Evolutionary conservation across 2,329 filamentous ascomycete species (phyloP), one percentile per base, ranked within the genome.

Genomic region (Alternaria sp.): DNA sequence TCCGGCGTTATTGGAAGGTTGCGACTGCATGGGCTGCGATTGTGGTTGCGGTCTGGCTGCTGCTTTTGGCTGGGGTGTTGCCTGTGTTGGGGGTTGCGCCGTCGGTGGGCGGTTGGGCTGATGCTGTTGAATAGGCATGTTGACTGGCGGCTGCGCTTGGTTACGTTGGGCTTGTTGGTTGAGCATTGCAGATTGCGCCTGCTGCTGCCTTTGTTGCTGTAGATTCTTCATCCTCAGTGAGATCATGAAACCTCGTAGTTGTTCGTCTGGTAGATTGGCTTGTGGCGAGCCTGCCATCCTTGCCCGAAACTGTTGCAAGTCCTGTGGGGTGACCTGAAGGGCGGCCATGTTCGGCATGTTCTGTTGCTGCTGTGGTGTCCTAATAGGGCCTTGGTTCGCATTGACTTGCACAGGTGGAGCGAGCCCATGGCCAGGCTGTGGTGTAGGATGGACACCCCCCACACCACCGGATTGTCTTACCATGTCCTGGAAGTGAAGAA

Each of bases 401-500:
- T 70, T 74, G 78, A 82, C 82, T 57, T 77, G 80, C 9, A 79
- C 79, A 20, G 72, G 74, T 14, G 80, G 79, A 34, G 79, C 79
- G 52, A 75, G 66, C 27, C 65, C 65, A 22, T 64, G 62, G 44
- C 58, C 64, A 38, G 66, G 67, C 20, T 69, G 72, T 44, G 63
- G 70, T 34, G 49, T 62, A 60, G 71, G 72, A 18, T 69, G 58
- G 8, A 53, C 53, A 34, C 66, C 69, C 40, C 62, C 22, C 63
- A 72, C 68, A 14, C 53, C 63, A 28, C 50, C 44, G 18, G 69
- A 66, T 14, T 71, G 71, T 73, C 70, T 66, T 70, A 79, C 65
- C 52, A 77, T 64, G 60, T 81, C 79, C 54, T 75, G 77, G 60
- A 83, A 81, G 62, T 85, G 83, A 38, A 83, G 65, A 2, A 75